Conservation (phyloP, 2,329 filamentous ascomycete genomes). For the Scopulariopsis brevicaulis region DNA sequence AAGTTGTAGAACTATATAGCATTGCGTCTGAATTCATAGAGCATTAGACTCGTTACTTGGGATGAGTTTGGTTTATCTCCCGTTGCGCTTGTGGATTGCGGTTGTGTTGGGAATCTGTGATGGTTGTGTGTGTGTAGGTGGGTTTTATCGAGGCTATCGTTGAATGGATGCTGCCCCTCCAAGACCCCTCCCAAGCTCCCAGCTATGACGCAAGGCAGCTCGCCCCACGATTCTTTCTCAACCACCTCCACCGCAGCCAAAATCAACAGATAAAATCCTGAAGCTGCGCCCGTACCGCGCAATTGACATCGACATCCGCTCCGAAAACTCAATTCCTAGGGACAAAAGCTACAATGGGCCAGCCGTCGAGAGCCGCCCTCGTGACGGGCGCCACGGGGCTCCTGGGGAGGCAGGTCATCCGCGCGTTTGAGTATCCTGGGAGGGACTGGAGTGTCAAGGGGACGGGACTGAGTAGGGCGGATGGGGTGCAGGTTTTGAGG, state of each 20-base stretch:
- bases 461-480: conserved; percentile 63
- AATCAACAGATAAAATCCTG: not conserved
- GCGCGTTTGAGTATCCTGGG: conserved; percentile 46
- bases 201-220: not conserved
- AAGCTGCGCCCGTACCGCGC: not conserved
- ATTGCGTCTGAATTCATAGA: not conserved
- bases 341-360: not conserved
- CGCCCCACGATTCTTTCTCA: not conserved
- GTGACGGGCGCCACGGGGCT: conserved; percentile 80
- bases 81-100: not conserved
- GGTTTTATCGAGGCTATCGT: not conserved
- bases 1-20: not conserved
- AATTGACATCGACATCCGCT: not conserved
- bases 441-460: conserved; percentile 61
- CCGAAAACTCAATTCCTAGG: not conserved
- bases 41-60: not conserved
- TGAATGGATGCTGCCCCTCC: not conserved
- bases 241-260: not conserved
- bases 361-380: conserved; percentile 38
- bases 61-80: not conserved
- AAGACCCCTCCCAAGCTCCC: not conserved
- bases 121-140: not conserved
- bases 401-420: conserved; percentile 67
- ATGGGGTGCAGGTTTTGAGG: conserved; percentile 55
- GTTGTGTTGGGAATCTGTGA: not conserved